Evolutionary conservation across 495 filamentous ascomycete genomes (phyloP).

Genomic region (Penicillium canariense): DNA sequence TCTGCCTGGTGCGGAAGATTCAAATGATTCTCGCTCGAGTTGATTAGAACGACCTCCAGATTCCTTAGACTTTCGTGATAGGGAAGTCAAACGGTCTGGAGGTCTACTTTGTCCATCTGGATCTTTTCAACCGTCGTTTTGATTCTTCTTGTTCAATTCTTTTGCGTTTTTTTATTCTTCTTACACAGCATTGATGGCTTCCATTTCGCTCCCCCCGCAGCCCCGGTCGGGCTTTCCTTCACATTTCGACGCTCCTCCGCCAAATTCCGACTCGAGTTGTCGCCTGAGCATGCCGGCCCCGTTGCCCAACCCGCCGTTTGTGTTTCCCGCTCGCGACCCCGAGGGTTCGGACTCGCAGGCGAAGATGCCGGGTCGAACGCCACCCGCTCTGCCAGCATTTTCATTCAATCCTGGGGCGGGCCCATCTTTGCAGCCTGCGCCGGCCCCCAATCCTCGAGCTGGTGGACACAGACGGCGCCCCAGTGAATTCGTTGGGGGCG

Average conservation of each 20-base stretch:
- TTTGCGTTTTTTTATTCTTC: slow-evolving; percentile 5
- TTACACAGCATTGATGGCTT: slow-evolving; percentile 38
- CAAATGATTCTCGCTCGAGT: slow-evolving; percentile 35
- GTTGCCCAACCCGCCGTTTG: slow-evolving; percentile 68
- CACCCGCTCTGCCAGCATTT: slow-evolving; percentile 59
- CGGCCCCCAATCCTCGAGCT: slow-evolving; percentile 31
- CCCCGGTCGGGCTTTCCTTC: slow-evolving; percentile 33
- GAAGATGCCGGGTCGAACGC: slow-evolving; percentile 17
- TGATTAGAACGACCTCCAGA: slow-evolving; percentile 44
- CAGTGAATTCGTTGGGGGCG: slow-evolving; percentile 78
- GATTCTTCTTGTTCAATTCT: slow-evolving; percentile 6
- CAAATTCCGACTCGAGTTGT: slow-evolving; percentile 20
- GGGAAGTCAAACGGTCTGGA: slow-evolving; percentile 44
- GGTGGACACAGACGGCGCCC: slow-evolving; percentile 67
- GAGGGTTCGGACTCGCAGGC: slow-evolving; percentile 14
- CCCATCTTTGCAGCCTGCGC: slow-evolving; percentile 29
- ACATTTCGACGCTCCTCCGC: slow-evolving; percentile 32
- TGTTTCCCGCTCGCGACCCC: slow-evolving; percentile 58
- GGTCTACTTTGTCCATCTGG: slow-evolving; percentile 38
- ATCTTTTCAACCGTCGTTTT: slow-evolving; percentile 28
- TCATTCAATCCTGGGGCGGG: slow-evolving; percentile 60
- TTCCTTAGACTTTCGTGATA: slow-evolving; percentile 37
- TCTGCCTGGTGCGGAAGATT: slow-evolving; percentile 35
- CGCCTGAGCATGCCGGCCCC: slow-evolving; percentile 44
- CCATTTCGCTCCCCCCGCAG: slow-evolving; percentile 42